Evolutionary conservation across 176 grass and related monocot genomes (phyloP).

Genomic region (Carex littledalei): DNA sequence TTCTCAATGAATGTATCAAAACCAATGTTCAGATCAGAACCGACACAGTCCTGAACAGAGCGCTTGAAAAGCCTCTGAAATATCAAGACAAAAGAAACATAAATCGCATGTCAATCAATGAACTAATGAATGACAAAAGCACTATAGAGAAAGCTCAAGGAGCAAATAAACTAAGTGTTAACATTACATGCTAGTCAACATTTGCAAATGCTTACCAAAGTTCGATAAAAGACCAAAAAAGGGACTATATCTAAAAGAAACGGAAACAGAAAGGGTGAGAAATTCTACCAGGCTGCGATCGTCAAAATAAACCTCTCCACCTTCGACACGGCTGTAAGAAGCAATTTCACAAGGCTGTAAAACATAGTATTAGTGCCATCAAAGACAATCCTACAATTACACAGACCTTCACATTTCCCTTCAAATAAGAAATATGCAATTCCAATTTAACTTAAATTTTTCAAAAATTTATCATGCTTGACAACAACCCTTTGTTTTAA

Average conservation of each 20-base stretch:
- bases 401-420: not conserved
- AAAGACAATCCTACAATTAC: not conserved
- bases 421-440: not conserved
- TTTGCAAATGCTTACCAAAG: not conserved
- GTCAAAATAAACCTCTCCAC: constrained; percentile 78
- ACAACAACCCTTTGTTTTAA: not conserved
- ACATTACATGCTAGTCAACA: not conserved
- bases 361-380: constrained; percentile 12
- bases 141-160: constrained; percentile 5
- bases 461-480: not conserved
- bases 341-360: constrained; percentile 89
- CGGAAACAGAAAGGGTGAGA: not conserved
- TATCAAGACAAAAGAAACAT: constrained; percentile 27
- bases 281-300: constrained; percentile 84
- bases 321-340: constrained; percentile 80
- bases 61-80: constrained; percentile 95
- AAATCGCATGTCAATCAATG: constrained; percentile 13
- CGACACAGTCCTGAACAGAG: constrained; percentile 62
- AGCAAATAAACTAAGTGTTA: not conserved
- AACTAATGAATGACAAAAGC: constrained; percentile 6
- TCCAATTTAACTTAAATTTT: not conserved
- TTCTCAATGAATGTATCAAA: constrained; percentile 88
- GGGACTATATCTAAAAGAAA: constrained; percentile 14
- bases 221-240: not conserved
- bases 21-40: constrained; percentile 83